These are phyloP conservation scores for Ceratocystis alfenasii DNA, from an alignment of 2,329 filamentous ascomycete species.

Conservation along the genomic window DNA sequence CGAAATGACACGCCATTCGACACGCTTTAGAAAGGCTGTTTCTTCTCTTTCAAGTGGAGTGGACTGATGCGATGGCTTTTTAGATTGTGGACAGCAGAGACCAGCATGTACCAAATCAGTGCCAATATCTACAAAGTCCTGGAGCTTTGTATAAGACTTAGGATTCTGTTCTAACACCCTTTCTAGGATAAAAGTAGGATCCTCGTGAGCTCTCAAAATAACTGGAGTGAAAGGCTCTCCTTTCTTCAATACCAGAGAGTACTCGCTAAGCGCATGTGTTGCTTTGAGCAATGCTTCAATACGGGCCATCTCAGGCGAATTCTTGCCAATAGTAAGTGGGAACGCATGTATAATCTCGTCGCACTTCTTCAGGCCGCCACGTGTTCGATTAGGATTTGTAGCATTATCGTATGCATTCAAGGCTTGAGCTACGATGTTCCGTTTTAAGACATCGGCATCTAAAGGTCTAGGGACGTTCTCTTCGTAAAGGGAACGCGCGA, in stretches of 20 bases:
- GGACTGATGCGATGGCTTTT: slow-evolving; percentile 22
- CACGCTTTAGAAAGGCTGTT: slow-evolving; percentile 30
- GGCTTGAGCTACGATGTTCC: slow-evolving; percentile 50
- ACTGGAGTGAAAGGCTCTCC: slow-evolving; percentile 71
- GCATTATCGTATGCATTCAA: slow-evolving; percentile 69
- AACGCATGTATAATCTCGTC: slow-evolving; percentile 60
- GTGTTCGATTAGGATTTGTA: slow-evolving; percentile 64
- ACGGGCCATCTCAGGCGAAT: slow-evolving; percentile 40
- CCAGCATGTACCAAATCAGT: slow-evolving; percentile 53
- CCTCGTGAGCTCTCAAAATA: slow-evolving; percentile 61
- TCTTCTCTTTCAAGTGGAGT: slow-evolving; percentile 25
- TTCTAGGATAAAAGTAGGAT: slow-evolving; percentile 60
- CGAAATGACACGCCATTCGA: slow-evolving; percentile 57
- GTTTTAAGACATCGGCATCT: slow-evolving; percentile 40
- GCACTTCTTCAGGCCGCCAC: slow-evolving; percentile 66
- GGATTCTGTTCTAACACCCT: slow-evolving; percentile 67
- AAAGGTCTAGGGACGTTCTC: slow-evolving; percentile 40
- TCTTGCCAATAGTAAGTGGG: slow-evolving; percentile 42
- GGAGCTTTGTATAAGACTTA: slow-evolving; percentile 60
- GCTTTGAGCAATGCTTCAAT: slow-evolving; percentile 56
- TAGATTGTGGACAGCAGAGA: slow-evolving; percentile 8
- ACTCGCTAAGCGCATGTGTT: slow-evolving; percentile 63
- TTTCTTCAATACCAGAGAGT: slow-evolving; percentile 65
- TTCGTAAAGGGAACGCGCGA: slow-evolving; percentile 53
- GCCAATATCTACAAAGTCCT: slow-evolving; percentile 60